A percentile compares a stretch with the other conserved stretches of the same genome.
Conservation (phyloP, 345 rosid genomes). For the Mangifera indica region DNA sequence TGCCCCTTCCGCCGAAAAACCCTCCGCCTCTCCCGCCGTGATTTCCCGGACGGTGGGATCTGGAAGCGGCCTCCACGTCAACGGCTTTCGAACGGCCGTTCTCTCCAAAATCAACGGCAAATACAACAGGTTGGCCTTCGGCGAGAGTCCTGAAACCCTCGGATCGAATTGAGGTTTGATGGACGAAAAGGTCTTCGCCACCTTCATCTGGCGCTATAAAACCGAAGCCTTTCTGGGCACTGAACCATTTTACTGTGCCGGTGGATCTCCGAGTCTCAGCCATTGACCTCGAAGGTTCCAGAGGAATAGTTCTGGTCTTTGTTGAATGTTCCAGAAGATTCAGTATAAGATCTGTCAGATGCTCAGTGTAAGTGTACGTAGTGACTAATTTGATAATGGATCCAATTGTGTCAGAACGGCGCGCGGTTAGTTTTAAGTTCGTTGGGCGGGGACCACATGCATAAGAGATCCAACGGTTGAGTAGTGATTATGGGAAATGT, state of each 20-base stretch:
- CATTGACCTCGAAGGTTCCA: constrained; percentile 28
- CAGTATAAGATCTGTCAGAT: not conserved
- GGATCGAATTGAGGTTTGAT: constrained; percentile 61
- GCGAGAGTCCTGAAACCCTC: constrained; percentile 65
- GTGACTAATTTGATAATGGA: no score
- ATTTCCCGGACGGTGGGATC: constrained; percentile 30
- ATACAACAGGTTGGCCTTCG: constrained; percentile 60
- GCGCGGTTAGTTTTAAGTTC: not conserved
- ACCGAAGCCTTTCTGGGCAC: constrained; percentile 67
- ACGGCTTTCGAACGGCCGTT: constrained; percentile 60
- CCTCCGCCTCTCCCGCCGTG: constrained; percentile 34
- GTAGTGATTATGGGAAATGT: not conserved
- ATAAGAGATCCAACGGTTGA: constrained; percentile 16
- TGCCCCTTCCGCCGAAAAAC: constrained; percentile 25
- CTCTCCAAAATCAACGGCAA: constrained; percentile 46
- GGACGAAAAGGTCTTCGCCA: constrained; percentile 64
- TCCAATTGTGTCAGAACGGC: constrained; percentile 4
- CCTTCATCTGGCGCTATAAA: constrained; percentile 62
- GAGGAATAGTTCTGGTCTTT: not conserved
- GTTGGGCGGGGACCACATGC: constrained; percentile 17
- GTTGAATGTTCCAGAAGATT: constrained; percentile 4
- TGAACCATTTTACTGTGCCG: constrained; percentile 73
- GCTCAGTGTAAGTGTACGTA: not conserved
- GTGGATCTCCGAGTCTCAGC: constrained; percentile 44
- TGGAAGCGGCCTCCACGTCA: constrained; percentile 34